Conservation (phyloP, 75 land plant species). For the Pinus albicaulis region DNA sequence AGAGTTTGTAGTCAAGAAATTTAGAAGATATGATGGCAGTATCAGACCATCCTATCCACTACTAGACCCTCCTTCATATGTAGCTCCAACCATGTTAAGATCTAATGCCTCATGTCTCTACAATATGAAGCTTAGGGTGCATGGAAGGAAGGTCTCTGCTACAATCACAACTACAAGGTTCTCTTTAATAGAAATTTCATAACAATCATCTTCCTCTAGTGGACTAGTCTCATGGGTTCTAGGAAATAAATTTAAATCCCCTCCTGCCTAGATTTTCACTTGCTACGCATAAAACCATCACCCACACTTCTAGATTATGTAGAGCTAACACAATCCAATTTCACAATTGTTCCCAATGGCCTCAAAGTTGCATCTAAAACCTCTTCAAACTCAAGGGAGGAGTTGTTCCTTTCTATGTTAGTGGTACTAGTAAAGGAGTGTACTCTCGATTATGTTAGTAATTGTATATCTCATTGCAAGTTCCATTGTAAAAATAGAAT, state of each 20-base stretch:
- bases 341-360: slow-evolving; percentile 44
- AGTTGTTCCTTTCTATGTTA: slow-evolving; percentile 40
- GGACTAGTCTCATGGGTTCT: slow-evolving; percentile 19
- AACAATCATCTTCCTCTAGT: neutral
- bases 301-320: slow-evolving; percentile 23
- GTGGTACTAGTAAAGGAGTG: slow-evolving; percentile 54
- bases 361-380: slow-evolving; percentile 40
- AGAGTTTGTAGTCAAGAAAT: too few relatives aligned
- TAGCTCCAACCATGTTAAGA: too few relatives aligned
- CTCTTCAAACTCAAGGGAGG: slow-evolving; percentile 31
- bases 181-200: neutral
- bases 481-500: too few relatives aligned
- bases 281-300: slow-evolving; percentile 26
- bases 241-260: neutral
- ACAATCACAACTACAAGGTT: neutral
- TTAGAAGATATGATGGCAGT: too few relatives aligned
- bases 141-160: neutral
- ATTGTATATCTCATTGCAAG: neutral
- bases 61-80: too few relatives aligned
- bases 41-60: too few relatives aligned
- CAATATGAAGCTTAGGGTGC: neutral
- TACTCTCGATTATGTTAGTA: slow-evolving; percentile 37
- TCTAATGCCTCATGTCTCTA: too few relatives aligned
- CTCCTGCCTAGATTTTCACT: slow-evolving; percentile 25
- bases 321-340: slow-evolving; percentile 15